Conservation (phyloP, 2,329 filamentous ascomycete species). For the Sclerotinia nivalis region DNA sequence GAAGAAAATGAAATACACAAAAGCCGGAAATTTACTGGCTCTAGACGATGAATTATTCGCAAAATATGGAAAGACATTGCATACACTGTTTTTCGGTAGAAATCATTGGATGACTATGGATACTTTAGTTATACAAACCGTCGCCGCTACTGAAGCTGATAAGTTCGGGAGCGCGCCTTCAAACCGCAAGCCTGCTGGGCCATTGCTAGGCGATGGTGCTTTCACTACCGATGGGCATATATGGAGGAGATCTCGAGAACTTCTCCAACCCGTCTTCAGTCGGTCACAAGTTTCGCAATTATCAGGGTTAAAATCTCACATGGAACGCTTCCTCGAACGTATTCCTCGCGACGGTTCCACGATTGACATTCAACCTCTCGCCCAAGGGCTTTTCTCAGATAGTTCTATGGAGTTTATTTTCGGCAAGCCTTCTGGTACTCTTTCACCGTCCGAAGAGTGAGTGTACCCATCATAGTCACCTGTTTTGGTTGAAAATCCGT, state of each 20-base stretch:
- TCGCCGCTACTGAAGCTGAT: constrained; percentile 56
- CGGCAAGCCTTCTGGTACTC: constrained; percentile 39
- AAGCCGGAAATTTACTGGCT: constrained; percentile 6
- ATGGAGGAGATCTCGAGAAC: constrained; percentile 51
- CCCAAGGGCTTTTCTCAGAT: constrained; percentile 65
- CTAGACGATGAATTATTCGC: constrained; percentile 20
- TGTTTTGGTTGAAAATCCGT: not conserved
- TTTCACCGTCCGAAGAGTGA: constrained; percentile 20
- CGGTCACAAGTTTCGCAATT: constrained; percentile 51
- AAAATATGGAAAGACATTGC: constrained; percentile 25
- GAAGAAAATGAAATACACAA: not conserved
- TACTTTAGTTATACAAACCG: constrained; percentile 55
- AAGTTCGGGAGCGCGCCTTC: constrained; percentile 51
- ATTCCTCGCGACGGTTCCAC: constrained; percentile 55
- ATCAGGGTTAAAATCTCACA: constrained; percentile 59
- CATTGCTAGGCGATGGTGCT: constrained; percentile 56
- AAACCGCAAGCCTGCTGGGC: constrained; percentile 47
- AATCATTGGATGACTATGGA: constrained; percentile 47
- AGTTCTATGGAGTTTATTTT: constrained; percentile 41
- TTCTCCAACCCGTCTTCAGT: constrained; percentile 55
- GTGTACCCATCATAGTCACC: not conserved
- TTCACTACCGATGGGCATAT: constrained; percentile 53
- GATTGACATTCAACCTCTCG: constrained; percentile 61
- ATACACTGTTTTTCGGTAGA: constrained; percentile 20
- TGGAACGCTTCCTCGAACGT: constrained; percentile 55